These are phyloP conservation scores for Saccharomycopsis oosterbeekiorum DNA, from an alignment of 805 yeast species.

Conservation along the genomic window DNA sequence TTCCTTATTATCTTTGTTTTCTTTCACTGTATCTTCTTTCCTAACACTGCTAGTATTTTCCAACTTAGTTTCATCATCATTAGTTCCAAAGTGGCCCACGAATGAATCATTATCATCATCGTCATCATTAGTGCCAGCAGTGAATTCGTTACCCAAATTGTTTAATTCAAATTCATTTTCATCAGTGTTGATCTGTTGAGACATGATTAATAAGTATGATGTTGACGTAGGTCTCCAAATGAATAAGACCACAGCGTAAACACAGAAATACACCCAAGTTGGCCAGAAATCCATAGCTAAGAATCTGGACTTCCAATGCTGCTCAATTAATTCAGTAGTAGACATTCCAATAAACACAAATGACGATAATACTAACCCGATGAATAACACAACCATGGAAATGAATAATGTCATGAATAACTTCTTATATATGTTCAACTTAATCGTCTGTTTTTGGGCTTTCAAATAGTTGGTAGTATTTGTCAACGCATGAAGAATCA, in stretches of 20 bases:
- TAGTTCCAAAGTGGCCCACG: conserved; percentile 22
- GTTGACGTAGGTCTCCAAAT: conserved; percentile 98
- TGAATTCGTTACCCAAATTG: conserved; percentile 32
- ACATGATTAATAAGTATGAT: conserved; percentile 87
- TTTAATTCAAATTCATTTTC: conserved; percentile 31
- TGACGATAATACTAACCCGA: conserved; percentile 61
- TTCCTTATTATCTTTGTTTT: conserved; percentile 8
- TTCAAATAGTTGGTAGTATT: conserved; percentile 63
- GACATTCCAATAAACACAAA: conserved; percentile 67
- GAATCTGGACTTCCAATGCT: conserved; percentile 87
- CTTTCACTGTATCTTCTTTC: not conserved
- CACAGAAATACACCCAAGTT: conserved; percentile 72
- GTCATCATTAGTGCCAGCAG: conserved; percentile 26
- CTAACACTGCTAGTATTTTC: not conserved
- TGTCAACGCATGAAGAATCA: conserved; percentile 63
- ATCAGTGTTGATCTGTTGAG: conserved; percentile 83
- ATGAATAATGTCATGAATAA: conserved; percentile 65
- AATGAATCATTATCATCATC: conserved; percentile 28
- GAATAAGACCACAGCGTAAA: conserved; percentile 75
- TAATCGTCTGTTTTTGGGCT: conserved; percentile 85
- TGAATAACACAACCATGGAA: conserved; percentile 59
- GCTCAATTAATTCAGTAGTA: conserved; percentile 66
- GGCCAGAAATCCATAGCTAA: conserved; percentile 94
- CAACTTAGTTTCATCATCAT: conserved; percentile 13
- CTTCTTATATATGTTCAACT: conserved; percentile 75